Percentiles rank a stretch among this genome's conserved stretches.
Evolutionary conservation across 1,139 yeast species (phyloP).

Genomic region (Tardiomyces blankii): DNA sequence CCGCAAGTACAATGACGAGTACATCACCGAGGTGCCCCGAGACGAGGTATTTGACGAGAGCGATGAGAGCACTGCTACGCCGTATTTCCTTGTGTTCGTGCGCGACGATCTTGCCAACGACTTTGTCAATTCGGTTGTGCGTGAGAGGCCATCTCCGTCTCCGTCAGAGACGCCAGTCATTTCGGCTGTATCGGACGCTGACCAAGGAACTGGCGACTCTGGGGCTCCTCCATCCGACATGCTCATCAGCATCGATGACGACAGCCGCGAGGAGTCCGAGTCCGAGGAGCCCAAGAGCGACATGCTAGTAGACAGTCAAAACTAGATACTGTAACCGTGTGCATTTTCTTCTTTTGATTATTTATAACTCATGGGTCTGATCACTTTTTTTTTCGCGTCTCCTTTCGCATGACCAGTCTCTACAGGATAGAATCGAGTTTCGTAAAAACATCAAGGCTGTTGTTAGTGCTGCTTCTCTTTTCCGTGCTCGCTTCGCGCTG

Average conservation of each 20-base stretch:
- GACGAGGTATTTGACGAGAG: constrained; percentile 65
- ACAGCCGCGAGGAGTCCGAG: too few species aligned
- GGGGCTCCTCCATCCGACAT: not conserved
- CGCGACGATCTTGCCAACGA: constrained; percentile 48
- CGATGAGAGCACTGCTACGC: constrained; percentile 78
- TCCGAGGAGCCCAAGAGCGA: too few species aligned
- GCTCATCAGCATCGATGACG: too few species aligned
- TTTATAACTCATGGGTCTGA: too few species aligned
- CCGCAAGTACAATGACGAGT: constrained; percentile 89
- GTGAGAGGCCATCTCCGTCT: constrained; percentile 6
- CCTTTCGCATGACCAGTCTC: constrained; percentile 4
- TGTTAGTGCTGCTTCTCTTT: too few species aligned
- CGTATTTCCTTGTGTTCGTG: constrained; percentile 80
- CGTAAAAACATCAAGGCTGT: constrained; percentile 26
- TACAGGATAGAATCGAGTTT: constrained; percentile 37
- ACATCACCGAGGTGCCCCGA: constrained; percentile 65
- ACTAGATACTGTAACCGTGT: too few species aligned
- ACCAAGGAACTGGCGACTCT: not conserved
- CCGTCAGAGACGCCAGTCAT: not conserved
- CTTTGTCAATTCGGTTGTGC: constrained; percentile 47
- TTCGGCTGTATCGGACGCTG: not conserved
- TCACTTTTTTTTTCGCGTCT: too few species aligned
- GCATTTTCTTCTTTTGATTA: too few species aligned
- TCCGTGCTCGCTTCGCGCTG: too few species aligned
- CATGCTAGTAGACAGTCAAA: too few species aligned